Conservation (phyloP, 176 grass and related monocot species). For the Puya raimondii region DNA sequence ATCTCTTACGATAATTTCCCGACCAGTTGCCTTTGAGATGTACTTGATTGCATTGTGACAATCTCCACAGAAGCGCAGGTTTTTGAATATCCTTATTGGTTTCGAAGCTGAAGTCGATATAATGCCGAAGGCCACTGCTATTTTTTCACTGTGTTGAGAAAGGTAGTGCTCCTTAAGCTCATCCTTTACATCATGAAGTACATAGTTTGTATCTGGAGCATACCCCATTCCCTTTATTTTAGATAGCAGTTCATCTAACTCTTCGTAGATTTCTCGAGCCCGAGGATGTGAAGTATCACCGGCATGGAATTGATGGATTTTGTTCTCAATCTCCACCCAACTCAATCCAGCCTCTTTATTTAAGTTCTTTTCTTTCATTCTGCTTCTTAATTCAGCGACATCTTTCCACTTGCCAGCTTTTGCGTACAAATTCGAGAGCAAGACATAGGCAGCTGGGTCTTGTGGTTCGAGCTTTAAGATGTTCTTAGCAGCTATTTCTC, state of each 20-base stretch:
- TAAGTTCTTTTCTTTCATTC: constrained; percentile 62
- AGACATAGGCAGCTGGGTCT: constrained; percentile 74
- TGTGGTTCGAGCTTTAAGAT: constrained; percentile 54
- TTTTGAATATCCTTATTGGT: constrained; percentile 88
- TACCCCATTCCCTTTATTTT: constrained; percentile 64
- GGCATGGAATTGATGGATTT: constrained; percentile 62
- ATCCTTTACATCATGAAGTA: constrained; percentile 70
- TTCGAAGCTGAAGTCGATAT: constrained; percentile 44
- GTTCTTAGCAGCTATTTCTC: constrained; percentile 51
- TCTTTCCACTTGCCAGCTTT: constrained; percentile 70
- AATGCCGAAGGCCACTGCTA: constrained; percentile 63
- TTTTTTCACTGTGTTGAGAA: constrained; percentile 88
- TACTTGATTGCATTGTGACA: constrained; percentile 71
- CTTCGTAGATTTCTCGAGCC: constrained; percentile 55
- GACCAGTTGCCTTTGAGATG: constrained; percentile 52
- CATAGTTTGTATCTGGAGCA: constrained; percentile 54
- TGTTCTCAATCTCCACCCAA: constrained; percentile 72
- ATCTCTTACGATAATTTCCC: constrained; percentile 74
- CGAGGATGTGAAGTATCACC: constrained; percentile 53
- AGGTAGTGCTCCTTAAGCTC: constrained; percentile 76
- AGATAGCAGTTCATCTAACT: constrained; percentile 32
- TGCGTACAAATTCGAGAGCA: constrained; percentile 85
- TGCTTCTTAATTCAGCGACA: constrained; percentile 50
- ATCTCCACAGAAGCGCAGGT: constrained; percentile 68
- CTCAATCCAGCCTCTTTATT: constrained; percentile 84